Evolutionary conservation across 1,139 yeast genomes (phyloP), one percentile per base, ranked within the genome.

Genomic region (Kodamaea plutei): DNA sequence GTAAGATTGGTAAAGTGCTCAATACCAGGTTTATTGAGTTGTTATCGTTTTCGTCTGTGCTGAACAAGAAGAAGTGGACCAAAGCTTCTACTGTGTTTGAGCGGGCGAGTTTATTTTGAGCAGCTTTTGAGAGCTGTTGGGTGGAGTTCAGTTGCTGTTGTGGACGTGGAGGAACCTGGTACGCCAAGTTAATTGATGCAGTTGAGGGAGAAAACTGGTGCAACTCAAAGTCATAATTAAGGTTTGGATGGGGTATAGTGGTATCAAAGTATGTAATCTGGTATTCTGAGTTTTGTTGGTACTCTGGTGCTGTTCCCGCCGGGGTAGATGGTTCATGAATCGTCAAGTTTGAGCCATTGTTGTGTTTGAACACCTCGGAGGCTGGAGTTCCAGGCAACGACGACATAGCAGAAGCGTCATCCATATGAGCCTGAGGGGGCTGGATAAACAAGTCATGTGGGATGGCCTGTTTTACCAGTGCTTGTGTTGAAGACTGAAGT

Each of bases 61-160:
- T 46, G 55, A 84, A 84, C 6, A 85, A 54, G 20, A 84, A 62
- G 8, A 84, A 75, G 53, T 87, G 96, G 38, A 88, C 72, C 25
- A 87, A 64, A 24, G 88, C 73, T 50, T 85, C 95, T 11, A 77
- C 52, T 1, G 85, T 52, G 13, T 42, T 43, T 8, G 32, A 23
- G 12, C 35, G 26, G 4, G 25, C 4, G n/a, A n/a, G n/a, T n/a
- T n/a, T n/a, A 7, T 6, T 9, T 25, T 9, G 23, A 5, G 23
- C 23, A 13, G 13, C 16, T 25, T 10, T 15, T 18, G 11, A 4
- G 18, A 11, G 26, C 6, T 21, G 21, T 15, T 23, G 26, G 6
- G 28, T 23, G n/a, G n/a, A n/a, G n/a, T n/a, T n/a, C n/a, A n/a
- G n/a, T n/a, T n/a, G n/a, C n/a, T n/a, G n/a, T 4, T 37, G 20